Evolutionary conservation across 306 rosid species (phyloP).

Genomic region (Citrullus colocynthis): DNA sequence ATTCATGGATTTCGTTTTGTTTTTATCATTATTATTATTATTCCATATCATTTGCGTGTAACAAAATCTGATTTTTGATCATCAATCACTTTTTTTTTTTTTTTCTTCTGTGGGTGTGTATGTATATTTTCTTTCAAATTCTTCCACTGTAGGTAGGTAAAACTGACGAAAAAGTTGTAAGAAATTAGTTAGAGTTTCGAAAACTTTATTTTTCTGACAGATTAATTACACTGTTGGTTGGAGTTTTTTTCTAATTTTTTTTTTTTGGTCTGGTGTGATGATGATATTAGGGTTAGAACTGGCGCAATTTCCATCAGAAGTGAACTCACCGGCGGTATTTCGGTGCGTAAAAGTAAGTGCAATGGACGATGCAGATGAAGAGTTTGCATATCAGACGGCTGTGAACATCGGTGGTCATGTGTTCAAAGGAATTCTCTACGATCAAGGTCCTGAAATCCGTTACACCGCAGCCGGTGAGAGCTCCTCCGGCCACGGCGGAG

Average conservation of each 20-base stretch:
- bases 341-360: slow-evolving; percentile 84
- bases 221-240: background rate
- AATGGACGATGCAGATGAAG: slow-evolving; percentile 74
- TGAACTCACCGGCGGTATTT: slow-evolving; percentile 73
- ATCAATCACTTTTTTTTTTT: slow-evolving; percentile 1
- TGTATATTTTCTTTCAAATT: background rate
- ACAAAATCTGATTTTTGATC: background rate
- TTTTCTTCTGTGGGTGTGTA: background rate
- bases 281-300: slow-evolving; percentile 77
- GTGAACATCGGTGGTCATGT: slow-evolving; percentile 88
- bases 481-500: slow-evolving; percentile 42
- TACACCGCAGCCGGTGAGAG: slow-evolving; percentile 39
- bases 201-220: slow-evolving; percentile 7
- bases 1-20: background rate
- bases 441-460: slow-evolving; percentile 56
- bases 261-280: background rate
- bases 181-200: slow-evolving; percentile 6
- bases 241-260: background rate
- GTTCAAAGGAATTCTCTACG: slow-evolving; percentile 90
- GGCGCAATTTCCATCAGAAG: slow-evolving; percentile 66
- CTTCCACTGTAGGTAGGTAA: slow-evolving; percentile 40
- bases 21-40: background rate
- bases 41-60: slow-evolving; percentile 5
- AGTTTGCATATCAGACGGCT: slow-evolving; percentile 87
- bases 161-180: slow-evolving; percentile 32